A percentile compares a stretch with the other conserved stretches of the same genome.
Conservation (phyloP, 805 yeast species). For the Candida maltosa region DNA sequence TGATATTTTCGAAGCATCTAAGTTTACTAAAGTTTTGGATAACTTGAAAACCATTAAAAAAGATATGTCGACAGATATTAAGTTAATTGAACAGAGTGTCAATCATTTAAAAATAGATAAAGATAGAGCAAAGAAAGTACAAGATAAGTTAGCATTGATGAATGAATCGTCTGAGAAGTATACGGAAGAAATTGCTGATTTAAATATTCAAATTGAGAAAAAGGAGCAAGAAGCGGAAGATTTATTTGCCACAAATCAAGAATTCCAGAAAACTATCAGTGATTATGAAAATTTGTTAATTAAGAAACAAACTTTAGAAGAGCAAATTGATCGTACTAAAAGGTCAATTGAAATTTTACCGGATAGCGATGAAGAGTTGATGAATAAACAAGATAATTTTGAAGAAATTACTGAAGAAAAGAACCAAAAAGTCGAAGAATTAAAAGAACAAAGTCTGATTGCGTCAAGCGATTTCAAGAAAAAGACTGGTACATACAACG, state of each 20-base stretch:
- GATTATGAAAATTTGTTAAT: slow-evolving; percentile 56
- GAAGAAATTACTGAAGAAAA: slow-evolving; percentile 17
- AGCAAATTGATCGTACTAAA: slow-evolving; percentile 52
- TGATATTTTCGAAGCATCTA: slow-evolving; percentile 93
- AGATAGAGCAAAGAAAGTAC: slow-evolving; percentile 62
- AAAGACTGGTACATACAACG: slow-evolving; percentile 22
- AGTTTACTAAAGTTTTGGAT: slow-evolving; percentile 87
- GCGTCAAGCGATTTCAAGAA: slow-evolving; percentile 13
- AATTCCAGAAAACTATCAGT: slow-evolving; percentile 70
- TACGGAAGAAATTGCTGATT: slow-evolving; percentile 42
- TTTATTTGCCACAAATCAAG: slow-evolving; percentile 74
- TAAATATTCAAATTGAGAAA: slow-evolving; percentile 48
- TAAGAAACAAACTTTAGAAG: slow-evolving; percentile 40
- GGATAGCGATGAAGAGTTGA: slow-evolving; percentile 33
- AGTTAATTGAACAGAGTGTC: slow-evolving; percentile 73
- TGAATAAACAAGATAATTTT: slow-evolving; percentile 27
- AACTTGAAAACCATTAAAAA: slow-evolving; percentile 71
- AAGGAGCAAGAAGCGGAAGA: slow-evolving; percentile 58
- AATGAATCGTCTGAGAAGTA: slow-evolving; percentile 42
- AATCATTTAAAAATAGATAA: slow-evolving; percentile 72
- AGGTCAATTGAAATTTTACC: slow-evolving; percentile 43
- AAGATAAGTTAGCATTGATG: slow-evolving; percentile 44
- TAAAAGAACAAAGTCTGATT: slow-evolving; percentile 11
- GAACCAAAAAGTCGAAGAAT: slow-evolving; percentile 10
- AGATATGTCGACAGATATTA: slow-evolving; percentile 72